Evolutionary conservation across 768 basidiomycete genomes (phyloP), one percentile per base, ranked within the genome.

Genomic region (Multifurca ochricompacta): DNA sequence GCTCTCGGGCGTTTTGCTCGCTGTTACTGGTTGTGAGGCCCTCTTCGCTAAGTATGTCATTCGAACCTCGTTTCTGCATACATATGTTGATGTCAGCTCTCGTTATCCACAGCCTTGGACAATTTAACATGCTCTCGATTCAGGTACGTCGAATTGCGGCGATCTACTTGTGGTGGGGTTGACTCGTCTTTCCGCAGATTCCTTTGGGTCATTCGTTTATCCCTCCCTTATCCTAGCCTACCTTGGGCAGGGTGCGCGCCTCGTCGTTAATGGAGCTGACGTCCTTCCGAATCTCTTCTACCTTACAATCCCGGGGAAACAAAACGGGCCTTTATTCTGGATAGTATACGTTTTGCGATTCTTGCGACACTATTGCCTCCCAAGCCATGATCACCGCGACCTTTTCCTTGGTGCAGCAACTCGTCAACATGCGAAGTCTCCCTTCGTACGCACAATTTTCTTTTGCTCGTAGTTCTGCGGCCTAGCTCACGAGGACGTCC

Each of bases 381-480:
- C 80, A 82, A 67, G 80, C 83, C 7, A 74, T 85, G 74, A 85
- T 86, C 61, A 82, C 82, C 0, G 85, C 81, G 0, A 78, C 80
- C 0, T 86, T 80, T 71, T 76, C 73, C 63, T 68, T 82, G 13
- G 60, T 79, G 4, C 82, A 86, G 59, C 85, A 86, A 66, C 69
- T 86, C 43, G 76, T 85, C 59, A 81, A 80, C 62, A 73, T 77
- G 67, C 78, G 79, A 51, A 73, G 75, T 32, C 73, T 83, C 56
- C 82, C 78, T 2, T 76, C 77, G 58, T 73, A 54, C 35, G 70
- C 58, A 2, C 18, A 10, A 34, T 10, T 8, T 14, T 31, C 27
- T 28, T 40, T 14, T 36, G 23, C 8, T 14, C 18, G 2, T 2
- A 16, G 4, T 5, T 25, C 18, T 18, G 32, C 45, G 7, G 52